These are phyloP conservation scores for Prunus yedoensis DNA, from an alignment of 331 rosid genomes.

Conservation along the genomic window DNA sequence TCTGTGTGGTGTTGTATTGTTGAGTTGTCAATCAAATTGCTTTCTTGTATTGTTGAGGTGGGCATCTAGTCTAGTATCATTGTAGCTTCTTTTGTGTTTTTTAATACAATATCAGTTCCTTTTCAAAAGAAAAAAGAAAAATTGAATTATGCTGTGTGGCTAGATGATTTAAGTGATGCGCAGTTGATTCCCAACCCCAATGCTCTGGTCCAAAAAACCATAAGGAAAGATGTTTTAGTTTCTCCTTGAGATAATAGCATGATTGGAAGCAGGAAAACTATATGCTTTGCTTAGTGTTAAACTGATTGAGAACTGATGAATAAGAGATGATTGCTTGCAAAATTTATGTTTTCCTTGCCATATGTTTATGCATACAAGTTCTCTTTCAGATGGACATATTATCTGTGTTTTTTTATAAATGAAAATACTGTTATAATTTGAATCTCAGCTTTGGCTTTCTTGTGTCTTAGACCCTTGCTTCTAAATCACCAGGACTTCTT, in stretches of 20 bases:
- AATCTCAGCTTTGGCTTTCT: constrained; percentile 30
- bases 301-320: too few relatives aligned
- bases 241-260: too few relatives aligned
- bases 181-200: too few relatives aligned
- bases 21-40: not conserved
- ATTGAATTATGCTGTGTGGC: too few relatives aligned
- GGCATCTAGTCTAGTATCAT: not conserved
- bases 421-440: not conserved
- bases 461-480: constrained; percentile 63
- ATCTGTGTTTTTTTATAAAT: constrained; percentile 3
- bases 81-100: too few relatives aligned
- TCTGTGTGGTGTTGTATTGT: not conserved
- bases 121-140: too few relatives aligned
- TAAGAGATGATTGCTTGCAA: not conserved
- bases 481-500: constrained; percentile 76
- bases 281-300: too few relatives aligned
- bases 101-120: too few relatives aligned
- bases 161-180: too few relatives aligned
- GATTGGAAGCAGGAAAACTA: too few relatives aligned
- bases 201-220: too few relatives aligned
- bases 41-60: not conserved
- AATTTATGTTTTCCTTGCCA: not conserved
- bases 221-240: too few relatives aligned
- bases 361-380: not conserved
- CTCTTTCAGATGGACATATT: not conserved